These are phyloP conservation scores for Phycomyces nitens DNA, from an alignment of 192 early-diverging fungal species.

Conservation along the genomic window DNA sequence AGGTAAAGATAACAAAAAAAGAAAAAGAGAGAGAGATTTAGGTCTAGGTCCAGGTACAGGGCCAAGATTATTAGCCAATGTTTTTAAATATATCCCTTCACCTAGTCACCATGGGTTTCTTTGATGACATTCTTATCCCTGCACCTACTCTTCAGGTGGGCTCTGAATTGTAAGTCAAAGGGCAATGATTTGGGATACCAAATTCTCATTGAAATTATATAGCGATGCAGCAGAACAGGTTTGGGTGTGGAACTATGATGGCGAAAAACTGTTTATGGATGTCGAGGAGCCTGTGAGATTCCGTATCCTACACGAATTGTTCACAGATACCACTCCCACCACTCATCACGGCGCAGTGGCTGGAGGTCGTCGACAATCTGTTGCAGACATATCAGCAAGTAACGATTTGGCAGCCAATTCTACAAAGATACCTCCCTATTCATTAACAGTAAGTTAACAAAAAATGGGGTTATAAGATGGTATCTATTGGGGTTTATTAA, in stretches of 20 bases:
- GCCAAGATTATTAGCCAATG: no score
- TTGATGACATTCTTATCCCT: slow-evolving; percentile 89
- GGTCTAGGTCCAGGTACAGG: no score
- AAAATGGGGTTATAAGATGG: background rate
- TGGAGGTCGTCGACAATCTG: slow-evolving; percentile 34
- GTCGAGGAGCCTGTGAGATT: slow-evolving; percentile 74
- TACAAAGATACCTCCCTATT: slow-evolving; percentile 50
- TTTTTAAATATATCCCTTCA: slow-evolving; percentile 10
- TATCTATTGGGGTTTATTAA: background rate
- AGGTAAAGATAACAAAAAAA: slow-evolving; percentile 62
- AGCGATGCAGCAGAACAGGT: slow-evolving; percentile 64
- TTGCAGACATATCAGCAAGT: slow-evolving; percentile 30
- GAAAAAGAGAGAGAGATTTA: no score
- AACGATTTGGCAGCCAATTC: slow-evolving; percentile 46
- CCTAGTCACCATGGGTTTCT: slow-evolving; percentile 80
- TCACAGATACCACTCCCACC: slow-evolving; percentile 72
- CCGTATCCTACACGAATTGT: slow-evolving; percentile 66
- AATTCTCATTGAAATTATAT: no score
- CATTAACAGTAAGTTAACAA: slow-evolving; percentile 43
- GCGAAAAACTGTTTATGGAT: slow-evolving; percentile 79
- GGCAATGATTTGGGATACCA: no score
- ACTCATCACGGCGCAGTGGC: slow-evolving; percentile 43
- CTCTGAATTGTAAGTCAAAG: slow-evolving; percentile 66
- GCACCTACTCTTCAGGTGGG: slow-evolving; percentile 54
- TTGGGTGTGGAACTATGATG: slow-evolving; percentile 87